Percentiles rank a stretch among this genome's conserved stretches.
Conservation (phyloP, 768 basidiomycete genomes). For the Mycena vulgaris region DNA sequence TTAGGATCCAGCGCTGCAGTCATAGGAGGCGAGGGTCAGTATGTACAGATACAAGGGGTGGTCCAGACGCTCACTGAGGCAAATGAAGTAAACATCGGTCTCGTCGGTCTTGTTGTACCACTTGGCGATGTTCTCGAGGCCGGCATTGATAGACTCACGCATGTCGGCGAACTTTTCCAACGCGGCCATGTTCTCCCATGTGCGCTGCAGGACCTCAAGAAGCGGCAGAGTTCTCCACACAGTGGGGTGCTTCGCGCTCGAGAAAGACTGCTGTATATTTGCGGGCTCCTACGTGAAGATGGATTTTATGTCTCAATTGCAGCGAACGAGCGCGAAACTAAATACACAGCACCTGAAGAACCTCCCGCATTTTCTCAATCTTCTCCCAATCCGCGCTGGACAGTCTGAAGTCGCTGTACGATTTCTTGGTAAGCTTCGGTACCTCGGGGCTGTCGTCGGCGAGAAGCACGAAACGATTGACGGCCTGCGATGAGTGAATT, state of each 20-base stretch:
- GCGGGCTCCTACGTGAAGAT: slow-evolving; percentile 40
- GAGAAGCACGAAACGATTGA: slow-evolving; percentile 41
- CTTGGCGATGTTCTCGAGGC: too few relatives aligned
- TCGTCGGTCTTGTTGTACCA: too few relatives aligned
- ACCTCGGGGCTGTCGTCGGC: slow-evolving; percentile 43
- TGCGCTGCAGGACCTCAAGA: slow-evolving; percentile 45
- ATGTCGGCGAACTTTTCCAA: too few relatives aligned
- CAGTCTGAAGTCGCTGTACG: slow-evolving; percentile 44
- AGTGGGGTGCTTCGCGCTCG: slow-evolving; percentile 42
- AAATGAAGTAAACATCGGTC: too few relatives aligned
- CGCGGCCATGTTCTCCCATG: too few relatives aligned
- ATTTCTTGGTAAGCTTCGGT: slow-evolving; percentile 46
- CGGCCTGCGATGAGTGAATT: slow-evolving; percentile 37
- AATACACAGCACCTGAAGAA: slow-evolving; percentile 37
- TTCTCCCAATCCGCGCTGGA: slow-evolving; percentile 39
- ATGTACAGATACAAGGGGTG: too few relatives aligned
- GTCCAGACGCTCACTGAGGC: too few relatives aligned
- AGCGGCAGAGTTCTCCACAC: slow-evolving; percentile 46
- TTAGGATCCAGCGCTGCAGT: too few relatives aligned
- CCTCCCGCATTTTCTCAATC: slow-evolving; percentile 42
- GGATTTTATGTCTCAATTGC: background rate
- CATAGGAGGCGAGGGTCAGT: too few relatives aligned
- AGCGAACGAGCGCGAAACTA: slow-evolving; percentile 14
- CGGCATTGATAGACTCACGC: too few relatives aligned
- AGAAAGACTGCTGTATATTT: slow-evolving; percentile 44